Conservation (phyloP, 192 early-diverging fungal genomes). For the Spizellomyces punctatus region DNA sequence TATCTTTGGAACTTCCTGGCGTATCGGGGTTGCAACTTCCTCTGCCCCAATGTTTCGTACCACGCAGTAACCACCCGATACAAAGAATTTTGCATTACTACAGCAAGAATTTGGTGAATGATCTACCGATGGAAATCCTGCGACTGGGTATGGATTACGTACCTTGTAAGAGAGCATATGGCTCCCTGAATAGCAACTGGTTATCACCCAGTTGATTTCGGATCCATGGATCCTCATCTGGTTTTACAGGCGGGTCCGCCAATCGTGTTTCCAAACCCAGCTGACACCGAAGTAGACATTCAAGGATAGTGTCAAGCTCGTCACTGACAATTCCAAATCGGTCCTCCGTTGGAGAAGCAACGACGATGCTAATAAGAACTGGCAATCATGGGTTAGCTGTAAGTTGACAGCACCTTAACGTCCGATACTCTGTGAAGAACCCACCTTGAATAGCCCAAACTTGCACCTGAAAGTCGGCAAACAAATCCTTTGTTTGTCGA, state of each 20-base stretch:
- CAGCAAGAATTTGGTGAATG: not conserved
- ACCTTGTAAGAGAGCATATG: constrained; percentile 18
- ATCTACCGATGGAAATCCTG: not conserved
- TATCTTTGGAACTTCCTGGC: constrained; percentile 24
- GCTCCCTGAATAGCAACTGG: constrained; percentile 5
- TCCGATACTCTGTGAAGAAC: not conserved
- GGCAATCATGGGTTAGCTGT: not conserved
- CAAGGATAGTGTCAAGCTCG: constrained; percentile 7
- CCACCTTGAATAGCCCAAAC: constrained; percentile 26
- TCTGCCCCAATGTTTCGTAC: constrained; percentile 14
- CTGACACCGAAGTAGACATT: constrained; percentile 18
- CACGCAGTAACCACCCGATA: constrained; percentile 22
- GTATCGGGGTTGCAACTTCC: constrained; percentile 5
- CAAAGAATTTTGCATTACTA: constrained; percentile 24
- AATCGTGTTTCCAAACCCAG: constrained; percentile 7
- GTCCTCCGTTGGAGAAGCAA: constrained; percentile 19
- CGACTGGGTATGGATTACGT: not conserved
- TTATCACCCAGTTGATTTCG: not conserved
- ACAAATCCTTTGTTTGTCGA: constrained; percentile 14
- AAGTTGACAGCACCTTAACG: not conserved
- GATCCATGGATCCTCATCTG: not conserved
- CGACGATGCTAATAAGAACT: not conserved
- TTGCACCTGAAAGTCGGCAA: constrained; percentile 18
- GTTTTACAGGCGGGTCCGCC: constrained; percentile 3
- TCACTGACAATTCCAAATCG: constrained; percentile 11